phyloP scores from a whole-genome alignment of 2,329 filamentous ascomycete species.

The Teratosphaeria pseudoeucalypti region DNA sequence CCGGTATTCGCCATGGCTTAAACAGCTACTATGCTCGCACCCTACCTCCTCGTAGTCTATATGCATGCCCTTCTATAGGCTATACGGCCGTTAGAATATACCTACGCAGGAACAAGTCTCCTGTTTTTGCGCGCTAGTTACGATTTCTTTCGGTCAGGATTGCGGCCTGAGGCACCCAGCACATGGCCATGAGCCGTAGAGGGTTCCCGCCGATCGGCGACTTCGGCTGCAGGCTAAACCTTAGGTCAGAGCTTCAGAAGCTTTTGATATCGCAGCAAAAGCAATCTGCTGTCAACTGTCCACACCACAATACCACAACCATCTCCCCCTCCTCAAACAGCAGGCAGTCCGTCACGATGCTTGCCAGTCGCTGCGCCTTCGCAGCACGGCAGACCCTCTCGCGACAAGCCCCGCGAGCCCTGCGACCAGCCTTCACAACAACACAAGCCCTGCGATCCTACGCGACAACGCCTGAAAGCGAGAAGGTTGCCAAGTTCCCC shows the following conservation, averaged over 20 bases:
- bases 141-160: neutral
- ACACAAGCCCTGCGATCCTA: neutral
- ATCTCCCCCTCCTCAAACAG: neutral
- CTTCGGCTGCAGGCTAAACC: neutral
- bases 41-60: no score
- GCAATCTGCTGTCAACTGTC: neutral
- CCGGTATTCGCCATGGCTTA: no score
- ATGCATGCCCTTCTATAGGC: no score
- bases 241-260: neutral
- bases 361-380: slow-evolving; percentile 68
- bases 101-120: no score
- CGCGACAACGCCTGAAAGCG: slow-evolving; percentile 33
- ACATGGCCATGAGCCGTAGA: neutral
- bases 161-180: neutral
- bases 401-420: slow-evolving; percentile 19
- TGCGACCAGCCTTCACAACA: slow-evolving; percentile 12
- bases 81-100: no score
- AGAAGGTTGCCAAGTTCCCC: slow-evolving; percentile 84
- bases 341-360: slow-evolving; percentile 49
- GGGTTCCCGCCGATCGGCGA: neutral
- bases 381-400: slow-evolving; percentile 59
- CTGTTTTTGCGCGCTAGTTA: neutral
- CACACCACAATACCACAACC: neutral
- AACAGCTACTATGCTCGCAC: no score
- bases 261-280: neutral